phyloP scores from a whole-genome alignment of 305 asterid species.

The Caryopteris hybrid region DNA sequence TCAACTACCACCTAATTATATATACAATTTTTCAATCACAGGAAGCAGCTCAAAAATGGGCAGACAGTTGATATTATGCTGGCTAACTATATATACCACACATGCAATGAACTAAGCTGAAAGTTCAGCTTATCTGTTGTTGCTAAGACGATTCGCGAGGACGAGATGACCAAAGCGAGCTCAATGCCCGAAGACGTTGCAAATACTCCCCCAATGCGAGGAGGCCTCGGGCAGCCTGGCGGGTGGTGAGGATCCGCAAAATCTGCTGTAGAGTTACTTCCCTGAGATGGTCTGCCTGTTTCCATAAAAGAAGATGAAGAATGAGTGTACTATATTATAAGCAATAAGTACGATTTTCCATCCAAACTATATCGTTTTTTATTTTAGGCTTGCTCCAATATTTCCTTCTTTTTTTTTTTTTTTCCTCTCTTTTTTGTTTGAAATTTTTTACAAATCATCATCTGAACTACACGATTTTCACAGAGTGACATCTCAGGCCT shows the following conservation, averaged over 20 bases:
- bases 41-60: conserved; percentile 39
- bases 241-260: conserved; percentile 47
- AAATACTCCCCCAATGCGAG: conserved; percentile 77
- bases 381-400: too few relatives aligned
- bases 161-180: conserved; percentile 52
- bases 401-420: too few relatives aligned
- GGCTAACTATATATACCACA: conserved; percentile 18
- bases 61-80: conserved; percentile 24
- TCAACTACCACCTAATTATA: conserved; percentile 35
- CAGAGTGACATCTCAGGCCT: too few relatives aligned
- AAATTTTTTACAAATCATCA: too few relatives aligned
- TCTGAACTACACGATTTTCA: too few relatives aligned
- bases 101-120: conserved; percentile 11
- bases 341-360: neutral
- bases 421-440: too few relatives aligned
- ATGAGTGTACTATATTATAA: neutral
- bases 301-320: neutral
- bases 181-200: conserved; percentile 62
- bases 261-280: conserved; percentile 68
- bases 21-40: conserved; percentile 34
- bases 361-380: neutral
- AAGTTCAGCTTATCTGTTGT: neutral
- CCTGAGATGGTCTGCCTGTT: conserved; percentile 89
- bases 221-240: conserved; percentile 72
- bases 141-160: conserved; percentile 17